Evolutionary conservation across 768 basidiomycete species (phyloP).

Genomic region (Rhodotorula paludigena): DNA sequence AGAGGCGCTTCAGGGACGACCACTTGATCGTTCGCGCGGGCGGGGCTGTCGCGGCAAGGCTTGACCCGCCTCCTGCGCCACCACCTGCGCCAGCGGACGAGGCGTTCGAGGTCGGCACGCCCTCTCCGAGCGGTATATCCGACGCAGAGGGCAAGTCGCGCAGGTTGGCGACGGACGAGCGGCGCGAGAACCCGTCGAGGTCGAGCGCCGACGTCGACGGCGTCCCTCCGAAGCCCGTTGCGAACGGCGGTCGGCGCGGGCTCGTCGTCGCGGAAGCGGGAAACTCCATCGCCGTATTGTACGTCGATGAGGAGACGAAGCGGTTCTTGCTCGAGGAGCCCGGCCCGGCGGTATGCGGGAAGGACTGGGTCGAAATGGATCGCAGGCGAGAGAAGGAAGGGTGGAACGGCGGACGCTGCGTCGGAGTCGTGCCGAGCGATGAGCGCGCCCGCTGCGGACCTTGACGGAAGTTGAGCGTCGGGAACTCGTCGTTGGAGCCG

Average conservation of each 20-base stretch:
- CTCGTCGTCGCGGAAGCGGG: constrained; percentile 17
- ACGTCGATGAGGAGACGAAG: constrained; percentile 65
- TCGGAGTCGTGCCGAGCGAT: constrained; percentile 14
- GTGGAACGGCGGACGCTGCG: constrained; percentile 40
- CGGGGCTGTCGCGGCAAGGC: constrained; percentile 28
- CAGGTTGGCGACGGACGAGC: constrained; percentile 30
- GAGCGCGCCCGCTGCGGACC: constrained; percentile 13
- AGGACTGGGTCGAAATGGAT: constrained; percentile 48
- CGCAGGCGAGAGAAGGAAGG: constrained; percentile 54
- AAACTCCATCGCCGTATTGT: constrained; percentile 58
- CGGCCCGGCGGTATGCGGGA: no score
- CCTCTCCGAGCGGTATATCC: constrained; percentile 11
- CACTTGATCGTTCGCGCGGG: constrained; percentile 65
- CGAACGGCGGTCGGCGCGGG: constrained; percentile 8
- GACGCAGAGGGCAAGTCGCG: constrained; percentile 23
- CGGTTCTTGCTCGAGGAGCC: constrained; percentile 53
- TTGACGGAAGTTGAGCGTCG: not conserved
- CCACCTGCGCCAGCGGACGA: not conserved
- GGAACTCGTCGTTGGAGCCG: constrained; percentile 23
- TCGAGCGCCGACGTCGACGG: constrained; percentile 25
- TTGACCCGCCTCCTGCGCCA: no score
- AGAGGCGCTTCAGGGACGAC: constrained; percentile 62
- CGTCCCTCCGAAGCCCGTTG: not conserved
- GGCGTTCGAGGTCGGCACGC: constrained; percentile 9
- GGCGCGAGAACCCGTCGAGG: constrained; percentile 6